Percentiles rank a stretch among this genome's conserved stretches.
phyloP scores from a whole-genome alignment of 1,139 yeast genomes.

The Pichia sp. region DNA sequence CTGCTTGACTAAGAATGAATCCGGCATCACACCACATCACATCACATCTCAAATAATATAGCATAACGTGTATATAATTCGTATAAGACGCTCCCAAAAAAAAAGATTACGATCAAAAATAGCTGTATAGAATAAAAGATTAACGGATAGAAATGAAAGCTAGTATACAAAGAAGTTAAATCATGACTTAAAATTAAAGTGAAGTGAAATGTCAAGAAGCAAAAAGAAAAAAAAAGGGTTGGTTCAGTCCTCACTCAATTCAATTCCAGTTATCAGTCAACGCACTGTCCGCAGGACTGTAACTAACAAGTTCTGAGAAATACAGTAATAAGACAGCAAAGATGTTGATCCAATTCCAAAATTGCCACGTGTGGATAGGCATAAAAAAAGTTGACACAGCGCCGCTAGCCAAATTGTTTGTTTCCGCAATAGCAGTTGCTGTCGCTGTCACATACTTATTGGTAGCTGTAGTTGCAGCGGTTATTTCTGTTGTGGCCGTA shows the following conservation, averaged over 20 bases:
- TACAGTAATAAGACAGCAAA: slow-evolving; percentile 72
- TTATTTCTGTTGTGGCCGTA: not conserved
- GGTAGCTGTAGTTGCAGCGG: not conserved
- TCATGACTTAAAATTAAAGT: not conserved
- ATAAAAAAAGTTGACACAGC: slow-evolving; percentile 1
- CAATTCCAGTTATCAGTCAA: slow-evolving; percentile 26
- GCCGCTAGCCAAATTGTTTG: not conserved
- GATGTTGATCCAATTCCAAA: slow-evolving; percentile 96
- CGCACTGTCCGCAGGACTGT: slow-evolving; percentile 27
- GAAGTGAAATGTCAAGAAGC: not conserved
- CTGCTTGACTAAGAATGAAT: slow-evolving; percentile 6
- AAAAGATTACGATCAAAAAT: not conserved
- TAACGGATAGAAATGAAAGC: not conserved
- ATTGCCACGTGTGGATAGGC: slow-evolving; percentile 73
- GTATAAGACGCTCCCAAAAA: not conserved
- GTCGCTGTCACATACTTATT: not conserved
- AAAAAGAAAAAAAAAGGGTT: not conserved
- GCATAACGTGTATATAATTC: not conserved
- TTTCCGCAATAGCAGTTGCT: not conserved
- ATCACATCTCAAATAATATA: not conserved
- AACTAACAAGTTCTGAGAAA: slow-evolving; percentile 54
- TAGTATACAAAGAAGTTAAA: not conserved
- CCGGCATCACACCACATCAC: not conserved
- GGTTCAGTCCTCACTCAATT: not conserved
- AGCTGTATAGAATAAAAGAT: not conserved